Conservation (phyloP, 78 protist genomes). For the Dictyostelium firmibasis region DNA sequence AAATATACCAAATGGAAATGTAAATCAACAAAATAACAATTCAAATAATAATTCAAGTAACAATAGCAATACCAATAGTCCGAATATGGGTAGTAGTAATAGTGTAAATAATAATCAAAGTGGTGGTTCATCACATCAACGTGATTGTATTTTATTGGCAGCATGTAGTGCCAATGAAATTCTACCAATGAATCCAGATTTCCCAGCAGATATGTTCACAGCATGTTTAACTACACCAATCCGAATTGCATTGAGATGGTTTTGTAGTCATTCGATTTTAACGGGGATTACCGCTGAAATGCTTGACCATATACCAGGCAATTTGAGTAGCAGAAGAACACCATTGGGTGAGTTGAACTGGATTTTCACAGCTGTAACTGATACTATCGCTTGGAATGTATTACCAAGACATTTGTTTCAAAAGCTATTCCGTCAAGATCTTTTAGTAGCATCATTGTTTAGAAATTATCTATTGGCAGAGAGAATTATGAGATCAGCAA, state of each 20-base stretch:
- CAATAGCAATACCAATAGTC: background rate
- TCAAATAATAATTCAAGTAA: background rate
- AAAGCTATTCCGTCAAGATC: conserved; percentile 95
- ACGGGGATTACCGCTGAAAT: conserved; percentile 78
- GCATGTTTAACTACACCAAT: conserved; percentile 99
- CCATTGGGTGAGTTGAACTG: conserved; percentile 97
- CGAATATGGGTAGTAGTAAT: background rate
- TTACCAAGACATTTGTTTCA: conserved; percentile 92
- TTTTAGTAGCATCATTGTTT: conserved; percentile 95
- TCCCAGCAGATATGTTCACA: conserved; percentile 99
- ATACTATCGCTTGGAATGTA: conserved; percentile 99
- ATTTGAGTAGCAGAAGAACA: conserved; percentile 88
- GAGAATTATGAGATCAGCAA: conserved; percentile 91
- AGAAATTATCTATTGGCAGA: conserved; percentile 98
- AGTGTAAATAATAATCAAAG: conserved; percentile 24
- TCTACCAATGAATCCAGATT: conserved; percentile 94
- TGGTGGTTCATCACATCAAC: conserved; percentile 39
- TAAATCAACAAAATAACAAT: background rate
- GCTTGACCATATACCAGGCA: conserved; percentile 88
- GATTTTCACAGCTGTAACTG: conserved; percentile 99
- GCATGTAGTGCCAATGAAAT: conserved; percentile 94
- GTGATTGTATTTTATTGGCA: conserved; percentile 91
- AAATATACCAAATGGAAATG: background rate
- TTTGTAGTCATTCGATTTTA: conserved; percentile 77
- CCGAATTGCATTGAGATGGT: conserved; percentile 91